Conservation (phyloP, 176 grass and related monocot species). For the Aegilops longissima region DNA sequence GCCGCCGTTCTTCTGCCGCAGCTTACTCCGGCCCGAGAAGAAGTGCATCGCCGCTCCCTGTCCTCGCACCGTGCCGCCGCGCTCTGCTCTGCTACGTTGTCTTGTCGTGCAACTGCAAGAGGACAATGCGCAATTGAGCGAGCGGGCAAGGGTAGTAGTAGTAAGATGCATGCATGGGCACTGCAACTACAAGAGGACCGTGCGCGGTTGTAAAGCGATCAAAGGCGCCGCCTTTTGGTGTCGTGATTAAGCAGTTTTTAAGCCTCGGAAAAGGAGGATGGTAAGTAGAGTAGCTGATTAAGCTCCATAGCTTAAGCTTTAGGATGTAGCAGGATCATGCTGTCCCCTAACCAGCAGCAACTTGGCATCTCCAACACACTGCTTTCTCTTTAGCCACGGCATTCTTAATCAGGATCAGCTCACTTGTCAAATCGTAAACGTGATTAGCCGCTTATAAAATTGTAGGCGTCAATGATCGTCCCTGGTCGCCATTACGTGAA, state of each 20-base stretch:
- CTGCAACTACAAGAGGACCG: constrained; percentile 23
- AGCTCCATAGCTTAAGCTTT: constrained; percentile 32
- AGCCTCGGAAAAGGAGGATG: constrained; percentile 12
- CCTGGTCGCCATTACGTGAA: constrained; percentile 7
- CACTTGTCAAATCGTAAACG: constrained; percentile 22
- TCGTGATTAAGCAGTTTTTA: constrained; percentile 30
- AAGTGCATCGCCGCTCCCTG: constrained; percentile 24
- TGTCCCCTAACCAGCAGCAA: constrained; percentile 50
- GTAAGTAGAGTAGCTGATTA: constrained; percentile 16
- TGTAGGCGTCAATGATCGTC: constrained; percentile 16
- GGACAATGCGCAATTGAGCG: background rate
- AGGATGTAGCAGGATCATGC: constrained; percentile 52
- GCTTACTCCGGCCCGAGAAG: constrained; percentile 50
- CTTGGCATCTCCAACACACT: constrained; percentile 24
- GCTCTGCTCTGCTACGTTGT: background rate
- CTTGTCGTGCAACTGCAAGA: background rate
- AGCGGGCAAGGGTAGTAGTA: background rate
- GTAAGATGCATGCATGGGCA: background rate
- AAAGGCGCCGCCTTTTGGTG: constrained; percentile 40
- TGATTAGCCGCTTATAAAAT: constrained; percentile 10
- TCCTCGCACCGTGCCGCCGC: background rate
- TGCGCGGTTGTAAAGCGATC: constrained; percentile 51
- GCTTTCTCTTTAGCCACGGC: constrained; percentile 7
- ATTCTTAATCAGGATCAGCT: background rate
- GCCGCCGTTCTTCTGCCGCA: constrained; percentile 2